Evolutionary conservation across 768 basidiomycete species (phyloP).

Genomic region (Kwoniella sp.): DNA sequence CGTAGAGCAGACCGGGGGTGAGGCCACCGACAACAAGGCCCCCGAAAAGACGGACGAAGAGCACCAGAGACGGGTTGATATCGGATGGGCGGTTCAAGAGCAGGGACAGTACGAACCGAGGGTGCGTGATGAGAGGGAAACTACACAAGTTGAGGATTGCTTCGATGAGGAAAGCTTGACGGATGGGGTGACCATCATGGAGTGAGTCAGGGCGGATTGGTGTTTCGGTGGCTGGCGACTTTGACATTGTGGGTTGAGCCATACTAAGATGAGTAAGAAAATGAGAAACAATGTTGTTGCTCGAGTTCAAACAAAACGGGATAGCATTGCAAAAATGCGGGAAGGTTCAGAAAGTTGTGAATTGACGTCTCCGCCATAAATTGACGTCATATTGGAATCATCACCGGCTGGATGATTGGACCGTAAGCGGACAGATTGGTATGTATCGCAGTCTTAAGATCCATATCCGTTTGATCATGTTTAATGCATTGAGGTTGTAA

Average conservation of each 20-base stretch:
- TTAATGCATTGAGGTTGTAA: neutral
- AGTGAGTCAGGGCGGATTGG: neutral
- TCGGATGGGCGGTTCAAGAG: constrained; percentile 30
- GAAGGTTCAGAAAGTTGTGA: too few species aligned
- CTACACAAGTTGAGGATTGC: constrained; percentile 36
- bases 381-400: neutral
- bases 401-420: too few species aligned
- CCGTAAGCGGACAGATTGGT: too few species aligned
- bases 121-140: constrained; percentile 42
- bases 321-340: too few species aligned
- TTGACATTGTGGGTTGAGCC: neutral
- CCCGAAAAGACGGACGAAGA: constrained; percentile 38
- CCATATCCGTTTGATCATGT: too few species aligned
- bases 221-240: neutral
- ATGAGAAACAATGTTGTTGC: too few species aligned
- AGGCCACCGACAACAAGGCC: constrained; percentile 35
- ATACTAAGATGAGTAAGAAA: too few species aligned
- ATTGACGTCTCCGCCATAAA: too few species aligned
- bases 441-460: too few species aligned
- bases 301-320: too few species aligned
- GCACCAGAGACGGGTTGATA: constrained; percentile 32
- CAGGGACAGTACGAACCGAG: constrained; percentile 28
- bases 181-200: constrained; percentile 26
- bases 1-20: constrained; percentile 28
- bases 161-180: constrained; percentile 42